Conservation (phyloP, 495 filamentous ascomycete species). For the Apodospora peruviana region DNA sequence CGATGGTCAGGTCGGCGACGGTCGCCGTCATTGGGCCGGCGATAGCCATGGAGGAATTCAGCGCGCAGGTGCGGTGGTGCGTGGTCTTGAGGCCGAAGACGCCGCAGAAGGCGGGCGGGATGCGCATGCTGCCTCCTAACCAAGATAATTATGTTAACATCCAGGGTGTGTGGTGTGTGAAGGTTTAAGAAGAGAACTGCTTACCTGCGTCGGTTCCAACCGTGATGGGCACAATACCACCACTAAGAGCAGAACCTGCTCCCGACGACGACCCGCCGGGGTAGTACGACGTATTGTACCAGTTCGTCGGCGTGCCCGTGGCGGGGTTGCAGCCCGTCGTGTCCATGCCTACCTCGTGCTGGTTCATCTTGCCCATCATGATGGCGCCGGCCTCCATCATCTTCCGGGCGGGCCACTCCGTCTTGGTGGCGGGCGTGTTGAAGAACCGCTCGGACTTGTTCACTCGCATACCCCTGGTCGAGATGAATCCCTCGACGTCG, state of each 20-base stretch:
- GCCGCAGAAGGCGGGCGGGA: slow-evolving; percentile 79
- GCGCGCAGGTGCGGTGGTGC: slow-evolving; percentile 59
- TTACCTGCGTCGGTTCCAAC: slow-evolving; percentile 73
- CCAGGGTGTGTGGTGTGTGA: neutral
- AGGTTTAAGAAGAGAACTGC: neutral
- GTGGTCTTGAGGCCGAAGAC: slow-evolving; percentile 84
- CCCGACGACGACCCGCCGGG: slow-evolving; percentile 87
- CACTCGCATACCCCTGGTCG: slow-evolving; percentile 47
- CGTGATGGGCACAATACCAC: slow-evolving; percentile 75
- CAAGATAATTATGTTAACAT: too few species aligned
- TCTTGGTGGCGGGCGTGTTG: slow-evolving; percentile 15
- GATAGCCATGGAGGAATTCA: slow-evolving; percentile 60
- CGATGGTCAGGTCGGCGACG: slow-evolving; percentile 75
- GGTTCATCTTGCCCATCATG: slow-evolving; percentile 77
- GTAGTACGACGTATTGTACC: slow-evolving; percentile 74
- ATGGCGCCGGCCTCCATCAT: slow-evolving; percentile 75
- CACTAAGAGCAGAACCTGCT: slow-evolving; percentile 67
- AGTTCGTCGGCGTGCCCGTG: slow-evolving; percentile 78
- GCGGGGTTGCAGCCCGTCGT: slow-evolving; percentile 48
- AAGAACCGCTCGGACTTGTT: slow-evolving; percentile 35
- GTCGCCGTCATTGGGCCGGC: slow-evolving; percentile 71
- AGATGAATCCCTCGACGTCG: slow-evolving; percentile 67
- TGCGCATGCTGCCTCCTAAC: slow-evolving; percentile 67
- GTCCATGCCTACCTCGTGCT: slow-evolving; percentile 79
- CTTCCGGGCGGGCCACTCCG: slow-evolving; percentile 68